Conservation (phyloP, 345 rosid genomes). For the Eucalyptus regnans region DNA sequence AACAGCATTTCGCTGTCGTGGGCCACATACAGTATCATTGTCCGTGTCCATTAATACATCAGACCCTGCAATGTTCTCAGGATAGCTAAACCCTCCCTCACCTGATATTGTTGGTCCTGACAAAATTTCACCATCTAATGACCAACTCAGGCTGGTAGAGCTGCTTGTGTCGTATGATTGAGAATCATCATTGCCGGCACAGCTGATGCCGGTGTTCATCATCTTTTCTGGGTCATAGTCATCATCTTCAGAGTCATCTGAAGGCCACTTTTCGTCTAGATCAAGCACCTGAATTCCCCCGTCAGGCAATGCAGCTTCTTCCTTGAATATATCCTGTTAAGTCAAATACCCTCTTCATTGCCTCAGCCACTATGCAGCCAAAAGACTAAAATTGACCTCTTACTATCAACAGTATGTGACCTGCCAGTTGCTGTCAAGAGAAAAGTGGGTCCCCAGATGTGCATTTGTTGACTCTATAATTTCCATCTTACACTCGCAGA, state of each 20-base stretch:
- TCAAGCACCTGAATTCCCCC: slow-evolving; percentile 39
- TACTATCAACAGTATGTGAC: slow-evolving; percentile 14
- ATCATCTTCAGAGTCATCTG: slow-evolving; percentile 91
- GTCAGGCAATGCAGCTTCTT: slow-evolving; percentile 62
- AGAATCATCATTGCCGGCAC: slow-evolving; percentile 32
- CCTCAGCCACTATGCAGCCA: not conserved
- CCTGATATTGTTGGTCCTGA: slow-evolving; percentile 34
- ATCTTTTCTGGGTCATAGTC: slow-evolving; percentile 80
- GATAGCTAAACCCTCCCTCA: slow-evolving; percentile 4
- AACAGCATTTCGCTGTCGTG: slow-evolving; percentile 68
- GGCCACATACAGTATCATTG: slow-evolving; percentile 54
- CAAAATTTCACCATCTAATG: slow-evolving; percentile 50
- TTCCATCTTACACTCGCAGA: slow-evolving; percentile 86
- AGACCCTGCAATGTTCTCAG: slow-evolving; percentile 34
- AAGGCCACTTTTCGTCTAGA: slow-evolving; percentile 84
- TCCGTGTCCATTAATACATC: slow-evolving; percentile 6
- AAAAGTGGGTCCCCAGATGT: slow-evolving; percentile 70
- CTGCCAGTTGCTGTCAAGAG: slow-evolving; percentile 74
- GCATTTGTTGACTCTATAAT: slow-evolving; percentile 90
- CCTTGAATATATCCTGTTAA: slow-evolving; percentile 71
- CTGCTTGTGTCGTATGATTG: slow-evolving; percentile 29
- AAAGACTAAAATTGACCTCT: not conserved
- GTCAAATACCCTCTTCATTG: not conserved
- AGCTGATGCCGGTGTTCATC: slow-evolving; percentile 31
- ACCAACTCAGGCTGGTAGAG: slow-evolving; percentile 76